Percentiles rank a stretch among this genome's conserved stretches.
Conservation (phyloP, 345 rosid species). For the Camelina sativa region DNA sequence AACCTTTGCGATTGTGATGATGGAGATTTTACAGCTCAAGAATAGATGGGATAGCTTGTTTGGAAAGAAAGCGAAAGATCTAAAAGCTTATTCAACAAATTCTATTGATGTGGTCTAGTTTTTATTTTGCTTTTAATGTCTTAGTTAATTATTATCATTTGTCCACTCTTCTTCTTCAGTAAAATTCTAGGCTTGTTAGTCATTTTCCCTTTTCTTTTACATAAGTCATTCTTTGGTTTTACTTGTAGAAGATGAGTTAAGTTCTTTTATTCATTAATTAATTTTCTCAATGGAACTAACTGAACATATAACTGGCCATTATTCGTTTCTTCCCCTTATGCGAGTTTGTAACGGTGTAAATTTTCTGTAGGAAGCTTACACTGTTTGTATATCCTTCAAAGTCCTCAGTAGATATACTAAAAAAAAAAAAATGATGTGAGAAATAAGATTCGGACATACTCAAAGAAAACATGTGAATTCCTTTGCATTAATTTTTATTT, state of each 20-base stretch:
- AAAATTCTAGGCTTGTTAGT: too few species aligned
- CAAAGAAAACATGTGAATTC: too few species aligned
- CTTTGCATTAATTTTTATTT: too few species aligned
- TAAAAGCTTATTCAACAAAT: neutral
- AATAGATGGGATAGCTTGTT: conserved; percentile 35
- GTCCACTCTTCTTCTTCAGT: too few species aligned
- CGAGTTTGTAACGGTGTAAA: neutral
- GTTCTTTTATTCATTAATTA: neutral
- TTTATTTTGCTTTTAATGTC: neutral
- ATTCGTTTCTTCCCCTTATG: too few species aligned
- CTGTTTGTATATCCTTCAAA: too few species aligned
- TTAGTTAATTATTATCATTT: neutral
- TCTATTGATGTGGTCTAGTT: neutral
- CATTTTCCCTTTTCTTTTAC: too few species aligned
- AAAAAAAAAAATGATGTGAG: too few species aligned
- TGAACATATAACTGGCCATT: neutral
- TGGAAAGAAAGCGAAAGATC: conserved; percentile 4
- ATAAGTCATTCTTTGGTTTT: neutral
- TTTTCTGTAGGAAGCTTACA: too few species aligned
- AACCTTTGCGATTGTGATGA: conserved; percentile 24
- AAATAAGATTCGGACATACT: too few species aligned
- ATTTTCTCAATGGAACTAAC: neutral
- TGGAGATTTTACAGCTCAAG: conserved; percentile 35
- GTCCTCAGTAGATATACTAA: too few species aligned
- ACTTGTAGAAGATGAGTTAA: neutral